Conservation (phyloP, 1,284 basidiomycete species). For the Neolentinus lepideus region DNA sequence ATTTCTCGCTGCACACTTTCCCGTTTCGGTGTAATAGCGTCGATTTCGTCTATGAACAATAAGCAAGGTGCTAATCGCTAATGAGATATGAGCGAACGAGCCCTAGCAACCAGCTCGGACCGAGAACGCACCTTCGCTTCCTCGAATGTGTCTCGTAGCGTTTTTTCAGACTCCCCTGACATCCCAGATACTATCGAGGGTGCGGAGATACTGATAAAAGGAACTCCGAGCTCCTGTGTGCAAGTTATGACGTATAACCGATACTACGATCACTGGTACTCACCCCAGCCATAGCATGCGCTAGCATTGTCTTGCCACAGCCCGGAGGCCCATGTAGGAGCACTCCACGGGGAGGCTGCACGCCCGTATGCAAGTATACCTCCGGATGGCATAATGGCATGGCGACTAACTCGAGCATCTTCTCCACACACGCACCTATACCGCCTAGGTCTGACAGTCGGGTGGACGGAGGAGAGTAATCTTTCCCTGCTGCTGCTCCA, state of each 20-base stretch:
- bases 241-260: neutral
- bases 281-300: slow-evolving; percentile 91
- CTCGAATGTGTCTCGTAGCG: slow-evolving; percentile 92
- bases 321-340: slow-evolving; percentile 94
- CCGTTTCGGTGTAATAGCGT: slow-evolving; percentile 95
- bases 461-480: slow-evolving; percentile 59
- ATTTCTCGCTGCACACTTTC: slow-evolving; percentile 97
- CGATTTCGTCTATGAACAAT: slow-evolving; percentile 95
- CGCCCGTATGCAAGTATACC: slow-evolving; percentile 89
- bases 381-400: slow-evolving; percentile 95
- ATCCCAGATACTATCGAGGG: slow-evolving; percentile 95
- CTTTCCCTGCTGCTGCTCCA: slow-evolving; percentile 33
- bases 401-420: slow-evolving; percentile 91
- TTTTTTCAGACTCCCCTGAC: slow-evolving; percentile 97
- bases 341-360: slow-evolving; percentile 91
- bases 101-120: neutral
- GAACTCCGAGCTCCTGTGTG: slow-evolving; percentile 78
- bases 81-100: neutral
- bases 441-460: slow-evolving; percentile 87
- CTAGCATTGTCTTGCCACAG: slow-evolving; percentile 91
- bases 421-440: slow-evolving; percentile 80
- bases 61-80: slow-evolving; percentile 86
- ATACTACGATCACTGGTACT: slow-evolving; percentile 21
- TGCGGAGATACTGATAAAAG: slow-evolving; percentile 91
- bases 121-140: slow-evolving; percentile 76